Percentiles rank a stretch among this genome's conserved stretches.
phyloP scores from a whole-genome alignment of 176 grass and related monocot species.

The Rhipidocladum racemiflorum region DNA sequence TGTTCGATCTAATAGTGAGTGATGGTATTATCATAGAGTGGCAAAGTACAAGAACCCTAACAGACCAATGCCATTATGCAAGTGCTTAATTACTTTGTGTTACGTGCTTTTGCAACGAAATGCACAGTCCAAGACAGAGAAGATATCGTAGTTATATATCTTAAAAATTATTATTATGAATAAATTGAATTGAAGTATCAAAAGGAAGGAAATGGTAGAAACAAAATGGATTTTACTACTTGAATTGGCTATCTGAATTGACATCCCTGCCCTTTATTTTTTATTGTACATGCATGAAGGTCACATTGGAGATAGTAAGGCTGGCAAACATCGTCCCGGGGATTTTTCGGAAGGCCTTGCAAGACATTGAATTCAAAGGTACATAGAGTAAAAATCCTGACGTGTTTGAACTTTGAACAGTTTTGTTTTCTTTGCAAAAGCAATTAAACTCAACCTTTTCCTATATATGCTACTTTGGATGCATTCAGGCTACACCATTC shows the following conservation, averaged over 20 bases:
- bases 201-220: not conserved
- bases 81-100: constrained; percentile 23
- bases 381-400: not conserved
- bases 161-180: not conserved
- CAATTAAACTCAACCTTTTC: not conserved
- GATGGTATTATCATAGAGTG: not conserved
- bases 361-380: constrained; percentile 81
- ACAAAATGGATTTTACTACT: not conserved
- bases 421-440: not conserved
- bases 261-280: not conserved
- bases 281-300: constrained; percentile 50
- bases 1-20: not conserved
- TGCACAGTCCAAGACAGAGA: not conserved
- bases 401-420: not conserved
- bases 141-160: not conserved
- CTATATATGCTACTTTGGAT: constrained; percentile 1
- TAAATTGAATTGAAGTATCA: not conserved
- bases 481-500: constrained; percentile 79
- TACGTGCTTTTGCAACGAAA: not conserved
- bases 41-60: not conserved
- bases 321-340: constrained; percentile 81
- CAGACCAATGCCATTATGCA: constrained; percentile 1
- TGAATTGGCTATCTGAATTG: not conserved
- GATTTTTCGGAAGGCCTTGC: constrained; percentile 70
- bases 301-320: constrained; percentile 54